Evolutionary conservation across 1,284 basidiomycete genomes (phyloP), one percentile per base, ranked within the genome.

Genomic region (Singerocomus inundabilis): DNA sequence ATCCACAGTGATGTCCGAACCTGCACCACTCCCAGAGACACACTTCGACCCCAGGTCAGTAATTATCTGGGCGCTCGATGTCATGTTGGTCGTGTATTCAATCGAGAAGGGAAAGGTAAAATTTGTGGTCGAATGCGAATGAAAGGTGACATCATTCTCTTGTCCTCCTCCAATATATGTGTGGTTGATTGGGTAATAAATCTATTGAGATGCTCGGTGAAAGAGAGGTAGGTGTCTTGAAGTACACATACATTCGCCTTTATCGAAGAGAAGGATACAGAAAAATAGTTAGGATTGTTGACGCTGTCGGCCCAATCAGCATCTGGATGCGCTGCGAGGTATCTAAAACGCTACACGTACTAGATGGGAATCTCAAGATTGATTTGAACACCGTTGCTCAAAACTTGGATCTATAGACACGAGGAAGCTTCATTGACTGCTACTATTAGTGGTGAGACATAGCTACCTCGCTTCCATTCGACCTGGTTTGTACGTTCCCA

Each of bases 211-310:
- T 26, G 6, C 49, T 56, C 45, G 49, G 52, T 36, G 43, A 56
- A 40, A 39, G 25, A 18, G 26, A 33, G 35, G 13, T n/a, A 40
- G 11, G 47, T 30, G 5, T 32, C 21, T 16, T 26, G 36, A 21
- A 8, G 48, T 21, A 31, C 16, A 54, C 63, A 34, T 54, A 87
- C 84, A 42, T 84, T 71, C 6, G 86, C 88, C 36, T 78, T 75
- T 60, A 94, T 83, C 49, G 80, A 74, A 50, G 80, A 79, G 67
- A 95, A 82, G 44, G 79, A 75, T 21, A 89, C 86, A 12, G 78
- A 71, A 68, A 95, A 93, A 73, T 85, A 93, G 66, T 94, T 93
- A 30, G 91, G 93, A 64, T 95, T 95, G 58, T 75, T 71, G 51
- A 93, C 88, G 42, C 89, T 93, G 59, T 37, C 50, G 3, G 54